phyloP scores from a whole-genome alignment of 768 basidiomycete genomes.

The Psilocybe subaeruginosa region DNA sequence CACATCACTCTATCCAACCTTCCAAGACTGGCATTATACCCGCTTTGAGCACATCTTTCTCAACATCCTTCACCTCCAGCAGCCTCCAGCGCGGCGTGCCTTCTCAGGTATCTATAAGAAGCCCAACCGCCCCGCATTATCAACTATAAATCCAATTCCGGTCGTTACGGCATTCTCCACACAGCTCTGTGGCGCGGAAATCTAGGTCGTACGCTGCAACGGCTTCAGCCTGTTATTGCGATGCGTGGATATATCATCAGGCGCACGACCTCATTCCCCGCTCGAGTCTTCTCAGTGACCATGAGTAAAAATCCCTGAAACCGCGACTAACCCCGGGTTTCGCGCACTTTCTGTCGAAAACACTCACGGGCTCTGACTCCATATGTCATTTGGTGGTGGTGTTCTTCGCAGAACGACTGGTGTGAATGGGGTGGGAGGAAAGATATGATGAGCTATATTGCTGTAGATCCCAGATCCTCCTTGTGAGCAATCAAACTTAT shows the following conservation, averaged over 20 bases:
- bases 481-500: neutral
- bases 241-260: neutral
- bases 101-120: constrained; percentile 8
- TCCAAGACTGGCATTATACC: neutral
- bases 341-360: constrained; percentile 1
- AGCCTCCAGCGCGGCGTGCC: constrained; percentile 5
- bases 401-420: neutral
- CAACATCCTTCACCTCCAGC: neutral
- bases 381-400: neutral
- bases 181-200: neutral
- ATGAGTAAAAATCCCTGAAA: neutral
- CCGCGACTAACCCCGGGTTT: neutral
- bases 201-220: neutral
- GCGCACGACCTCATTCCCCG: neutral
- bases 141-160: neutral
- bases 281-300: neutral
- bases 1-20: neutral
- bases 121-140: neutral
- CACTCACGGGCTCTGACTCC: too few relatives aligned
- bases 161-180: neutral
- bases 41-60: constrained; percentile 8
- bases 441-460: too few relatives aligned
- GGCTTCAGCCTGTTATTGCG: neutral
- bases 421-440: too few relatives aligned
- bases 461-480: neutral